Percentiles rank a stretch among this genome's conserved stretches.
Evolutionary conservation across 2,329 filamentous ascomycete genomes (phyloP).

Genomic region (Penicillium sp.): DNA sequence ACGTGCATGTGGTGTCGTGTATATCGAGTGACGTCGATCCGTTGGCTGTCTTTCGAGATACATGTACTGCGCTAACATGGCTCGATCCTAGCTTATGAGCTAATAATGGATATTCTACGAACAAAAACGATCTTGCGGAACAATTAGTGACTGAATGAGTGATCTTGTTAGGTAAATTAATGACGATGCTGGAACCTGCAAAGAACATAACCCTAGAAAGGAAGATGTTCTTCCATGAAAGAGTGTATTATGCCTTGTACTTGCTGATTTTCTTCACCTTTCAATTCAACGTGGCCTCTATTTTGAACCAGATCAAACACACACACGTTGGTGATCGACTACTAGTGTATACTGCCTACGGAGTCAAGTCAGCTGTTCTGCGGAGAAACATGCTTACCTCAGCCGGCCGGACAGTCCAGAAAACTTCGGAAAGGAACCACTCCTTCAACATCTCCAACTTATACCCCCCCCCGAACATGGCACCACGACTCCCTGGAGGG

Average conservation of each 20-base stretch:
- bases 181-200: not conserved
- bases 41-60: not conserved
- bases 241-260: not conserved
- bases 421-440: constrained; percentile 24
- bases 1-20: not conserved
- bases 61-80: not conserved
- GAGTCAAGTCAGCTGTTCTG: not conserved
- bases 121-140: not conserved
- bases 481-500: constrained; percentile 40
- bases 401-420: constrained; percentile 21
- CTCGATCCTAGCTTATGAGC: not conserved
- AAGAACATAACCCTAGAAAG: not conserved
- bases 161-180: not conserved
- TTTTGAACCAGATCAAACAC: too few species aligned
- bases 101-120: not conserved
- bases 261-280: not conserved
- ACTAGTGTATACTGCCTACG: not conserved
- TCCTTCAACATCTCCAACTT: constrained; percentile 10
- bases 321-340: too few species aligned
- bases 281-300: not conserved
- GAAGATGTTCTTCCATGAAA: not conserved
- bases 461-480: constrained; percentile 31
- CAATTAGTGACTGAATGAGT: not conserved
- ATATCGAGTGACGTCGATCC: not conserved
- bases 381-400: not conserved